A percentile compares a stretch with the other conserved stretches of the same genome.
These are phyloP conservation scores for Heterobasidion irregulare DNA, from an alignment of 1,284 basidiomycete species.

Conservation along the genomic window DNA sequence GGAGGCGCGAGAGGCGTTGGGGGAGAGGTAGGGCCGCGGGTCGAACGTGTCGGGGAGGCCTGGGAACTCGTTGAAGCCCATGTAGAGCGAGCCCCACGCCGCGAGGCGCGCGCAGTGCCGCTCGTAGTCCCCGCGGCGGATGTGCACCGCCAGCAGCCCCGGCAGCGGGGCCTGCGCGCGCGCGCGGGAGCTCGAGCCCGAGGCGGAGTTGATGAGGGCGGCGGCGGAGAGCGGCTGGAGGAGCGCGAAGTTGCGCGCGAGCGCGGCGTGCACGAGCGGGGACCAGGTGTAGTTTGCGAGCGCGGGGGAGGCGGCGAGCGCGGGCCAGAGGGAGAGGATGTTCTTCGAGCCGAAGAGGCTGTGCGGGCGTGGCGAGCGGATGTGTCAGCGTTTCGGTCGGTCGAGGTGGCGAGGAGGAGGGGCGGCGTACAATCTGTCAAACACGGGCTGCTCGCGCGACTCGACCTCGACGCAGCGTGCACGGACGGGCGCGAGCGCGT, in stretches of 20 bases:
- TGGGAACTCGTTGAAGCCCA: conserved; percentile 34
- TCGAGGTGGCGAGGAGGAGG: not conserved
- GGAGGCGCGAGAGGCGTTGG: conserved; percentile 9
- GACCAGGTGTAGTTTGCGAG: conserved; percentile 31
- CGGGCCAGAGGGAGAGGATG: conserved; percentile 27
- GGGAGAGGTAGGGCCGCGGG: conserved; percentile 15
- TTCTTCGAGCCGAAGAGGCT: conserved; percentile 16
- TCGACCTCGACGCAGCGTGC: conserved; percentile 27
- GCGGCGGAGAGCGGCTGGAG: conserved; percentile 17
- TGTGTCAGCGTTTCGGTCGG: not conserved
- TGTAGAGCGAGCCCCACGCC: conserved; percentile 29
- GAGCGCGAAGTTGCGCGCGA: conserved; percentile 22
- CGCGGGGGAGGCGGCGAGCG: conserved; percentile 27
- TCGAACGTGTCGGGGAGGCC: conserved; percentile 28
- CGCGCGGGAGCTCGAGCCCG: not conserved
- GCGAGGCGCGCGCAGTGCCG: conserved; percentile 40
- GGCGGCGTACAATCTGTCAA: conserved; percentile 22
- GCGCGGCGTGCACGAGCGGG: conserved; percentile 25
- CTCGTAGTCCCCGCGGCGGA: conserved; percentile 53
- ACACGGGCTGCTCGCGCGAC: conserved; percentile 16
- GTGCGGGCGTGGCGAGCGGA: not conserved
- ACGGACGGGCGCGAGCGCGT: conserved; percentile 20
- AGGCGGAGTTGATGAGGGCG: conserved; percentile 3
- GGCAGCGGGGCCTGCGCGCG: conserved; percentile 12
- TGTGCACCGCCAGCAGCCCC: conserved; percentile 46